phyloP scores from a whole-genome alignment of 345 rosid genomes.

The Sapria himalayana region DNA sequence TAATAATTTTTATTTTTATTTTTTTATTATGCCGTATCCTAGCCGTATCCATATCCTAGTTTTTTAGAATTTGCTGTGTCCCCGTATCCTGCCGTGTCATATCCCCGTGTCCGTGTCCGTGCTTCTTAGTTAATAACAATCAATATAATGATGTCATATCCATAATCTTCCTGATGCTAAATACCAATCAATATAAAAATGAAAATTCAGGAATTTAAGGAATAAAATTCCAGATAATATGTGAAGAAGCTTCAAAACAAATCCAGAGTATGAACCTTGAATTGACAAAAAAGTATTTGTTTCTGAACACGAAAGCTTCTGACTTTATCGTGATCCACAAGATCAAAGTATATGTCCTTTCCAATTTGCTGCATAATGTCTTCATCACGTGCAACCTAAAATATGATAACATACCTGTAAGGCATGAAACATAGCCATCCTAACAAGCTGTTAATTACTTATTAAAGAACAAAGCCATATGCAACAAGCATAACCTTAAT shows the following conservation, averaged over 20 bases:
- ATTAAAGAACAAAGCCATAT: constrained; percentile 4
- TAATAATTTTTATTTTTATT: too few species aligned
- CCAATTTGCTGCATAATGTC: constrained; percentile 82
- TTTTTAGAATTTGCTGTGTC: too few species aligned
- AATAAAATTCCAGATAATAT: neutral
- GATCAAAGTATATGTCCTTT: constrained; percentile 77
- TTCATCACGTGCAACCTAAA: constrained; percentile 77
- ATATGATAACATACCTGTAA: constrained; percentile 5
- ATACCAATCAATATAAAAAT: neutral
- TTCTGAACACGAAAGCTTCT: constrained; percentile 76
- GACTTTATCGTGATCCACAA: constrained; percentile 91
- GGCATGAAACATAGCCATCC: constrained; percentile 3
- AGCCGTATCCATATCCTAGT: too few species aligned
- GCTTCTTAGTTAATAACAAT: too few species aligned
- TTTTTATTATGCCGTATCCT: too few species aligned
- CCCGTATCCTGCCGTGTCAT: too few species aligned
- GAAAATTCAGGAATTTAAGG: neutral
- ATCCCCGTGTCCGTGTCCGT: too few species aligned
- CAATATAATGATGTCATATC: too few species aligned
- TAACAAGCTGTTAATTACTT: neutral
- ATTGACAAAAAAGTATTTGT: constrained; percentile 46
- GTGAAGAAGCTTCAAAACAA: neutral
- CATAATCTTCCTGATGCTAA: too few species aligned
- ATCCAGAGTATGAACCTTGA: constrained; percentile 36
- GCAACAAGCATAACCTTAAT: constrained; percentile 35